phyloP scores from a whole-genome alignment of 1,284 basidiomycete genomes.

The Papiliotrema nemorosa region DNA sequence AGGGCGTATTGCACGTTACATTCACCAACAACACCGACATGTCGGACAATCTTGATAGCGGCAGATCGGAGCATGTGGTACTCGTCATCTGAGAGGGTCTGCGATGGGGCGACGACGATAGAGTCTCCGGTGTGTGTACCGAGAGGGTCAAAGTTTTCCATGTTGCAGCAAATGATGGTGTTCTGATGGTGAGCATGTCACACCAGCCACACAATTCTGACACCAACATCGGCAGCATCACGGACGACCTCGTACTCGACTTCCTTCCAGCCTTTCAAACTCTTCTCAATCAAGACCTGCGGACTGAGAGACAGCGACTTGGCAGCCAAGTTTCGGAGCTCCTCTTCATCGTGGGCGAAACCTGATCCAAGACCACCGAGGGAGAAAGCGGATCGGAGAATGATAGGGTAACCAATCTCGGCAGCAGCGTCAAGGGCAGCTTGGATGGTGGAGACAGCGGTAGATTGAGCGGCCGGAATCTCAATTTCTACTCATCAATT shows the following conservation, averaged over 20 bases:
- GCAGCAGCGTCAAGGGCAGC: slow-evolving; percentile 88
- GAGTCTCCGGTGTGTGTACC: slow-evolving; percentile 99
- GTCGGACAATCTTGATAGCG: slow-evolving; percentile 94
- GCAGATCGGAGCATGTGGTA: slow-evolving; percentile 99
- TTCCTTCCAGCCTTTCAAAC: slow-evolving; percentile 99
- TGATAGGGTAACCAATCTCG: slow-evolving; percentile 94
- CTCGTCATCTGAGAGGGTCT: slow-evolving; percentile 94
- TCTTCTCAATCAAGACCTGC: slow-evolving; percentile 95
- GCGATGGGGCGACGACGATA: slow-evolving; percentile 98
- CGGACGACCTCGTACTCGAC: slow-evolving; percentile 99
- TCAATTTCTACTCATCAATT: slow-evolving; percentile 70
- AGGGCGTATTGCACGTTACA: slow-evolving; percentile 93
- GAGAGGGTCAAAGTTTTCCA: slow-evolving; percentile 99
- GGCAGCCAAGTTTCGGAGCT: slow-evolving; percentile 89
- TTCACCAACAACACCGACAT: slow-evolving; percentile 97
- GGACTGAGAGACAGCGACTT: slow-evolving; percentile 87
- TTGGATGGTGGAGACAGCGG: slow-evolving; percentile 93
- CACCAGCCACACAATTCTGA: neutral
- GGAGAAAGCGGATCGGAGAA: slow-evolving; percentile 96
- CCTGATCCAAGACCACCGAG: slow-evolving; percentile 98
- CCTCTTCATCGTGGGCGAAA: slow-evolving; percentile 92
- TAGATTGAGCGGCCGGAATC: slow-evolving; percentile 95
- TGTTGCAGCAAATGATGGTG: slow-evolving; percentile 99
- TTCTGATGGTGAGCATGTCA: slow-evolving; percentile 24
- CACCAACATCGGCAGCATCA: slow-evolving; percentile 84